phyloP scores from a whole-genome alignment of 176 grass and related monocot species.

The Carex scoparia region DNA sequence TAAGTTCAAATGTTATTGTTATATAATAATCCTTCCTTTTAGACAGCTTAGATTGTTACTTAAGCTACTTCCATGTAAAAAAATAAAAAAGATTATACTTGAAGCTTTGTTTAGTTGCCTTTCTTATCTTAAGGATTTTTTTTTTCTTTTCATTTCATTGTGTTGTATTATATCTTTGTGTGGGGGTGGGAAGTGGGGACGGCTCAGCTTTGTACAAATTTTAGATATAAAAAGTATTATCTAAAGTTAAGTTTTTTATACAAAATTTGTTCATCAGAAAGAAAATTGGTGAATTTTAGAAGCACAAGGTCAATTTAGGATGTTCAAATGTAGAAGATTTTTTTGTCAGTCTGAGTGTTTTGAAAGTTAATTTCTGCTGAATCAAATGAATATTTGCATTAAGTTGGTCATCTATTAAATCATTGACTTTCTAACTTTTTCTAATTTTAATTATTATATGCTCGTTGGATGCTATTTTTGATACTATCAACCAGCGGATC shows the following conservation, averaged over 20 bases:
- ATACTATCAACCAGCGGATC: background rate
- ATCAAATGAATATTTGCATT: background rate
- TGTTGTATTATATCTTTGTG: background rate
- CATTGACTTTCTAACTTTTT: background rate
- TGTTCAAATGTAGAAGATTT: background rate
- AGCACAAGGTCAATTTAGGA: background rate
- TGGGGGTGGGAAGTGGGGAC: background rate
- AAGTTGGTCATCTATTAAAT: background rate
- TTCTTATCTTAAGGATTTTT: background rate
- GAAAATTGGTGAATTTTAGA: background rate
- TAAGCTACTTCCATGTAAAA: background rate
- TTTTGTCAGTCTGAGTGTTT: background rate
- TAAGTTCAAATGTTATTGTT: constrained; percentile 27
- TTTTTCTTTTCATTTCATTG: background rate
- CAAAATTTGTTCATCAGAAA: background rate
- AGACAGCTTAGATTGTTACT: background rate
- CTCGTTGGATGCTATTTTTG: background rate
- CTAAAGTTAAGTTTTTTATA: background rate
- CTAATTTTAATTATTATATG: background rate
- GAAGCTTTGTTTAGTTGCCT: background rate
- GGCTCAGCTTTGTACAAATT: background rate
- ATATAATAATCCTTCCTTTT: background rate
- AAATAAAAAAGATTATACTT: too few species aligned
- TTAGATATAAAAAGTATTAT: background rate
- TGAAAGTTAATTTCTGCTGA: background rate